phyloP scores from a whole-genome alignment of 1,284 basidiomycete species.

The Sphaerobolus stellatus region DNA sequence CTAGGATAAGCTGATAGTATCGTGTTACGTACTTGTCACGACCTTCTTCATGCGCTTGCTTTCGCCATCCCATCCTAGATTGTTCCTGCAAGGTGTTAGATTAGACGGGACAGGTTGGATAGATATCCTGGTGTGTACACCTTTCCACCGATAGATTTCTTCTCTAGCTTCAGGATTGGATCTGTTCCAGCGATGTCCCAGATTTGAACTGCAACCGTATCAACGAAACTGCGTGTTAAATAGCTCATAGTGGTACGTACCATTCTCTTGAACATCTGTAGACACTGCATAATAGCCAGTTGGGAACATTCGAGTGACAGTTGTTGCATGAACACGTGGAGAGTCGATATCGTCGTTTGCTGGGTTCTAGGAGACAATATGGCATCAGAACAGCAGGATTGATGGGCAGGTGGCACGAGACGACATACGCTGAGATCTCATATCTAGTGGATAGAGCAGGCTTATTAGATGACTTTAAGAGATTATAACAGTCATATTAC shows the following conservation, averaged over 20 bases:
- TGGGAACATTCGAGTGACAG: slow-evolving; percentile 89
- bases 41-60: slow-evolving; percentile 96
- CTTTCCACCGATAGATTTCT: slow-evolving; percentile 77
- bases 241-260: slow-evolving; percentile 41
- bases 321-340: slow-evolving; percentile 83
- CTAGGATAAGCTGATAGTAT: neutral
- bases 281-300: slow-evolving; percentile 96
- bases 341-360: slow-evolving; percentile 60
- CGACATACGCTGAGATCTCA: slow-evolving; percentile 55
- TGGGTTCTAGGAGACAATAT: slow-evolving; percentile 47
- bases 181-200: slow-evolving; percentile 95
- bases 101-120: neutral
- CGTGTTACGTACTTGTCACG: slow-evolving; percentile 69
- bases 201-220: slow-evolving; percentile 60
- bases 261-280: slow-evolving; percentile 76
- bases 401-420: slow-evolving; percentile 3
- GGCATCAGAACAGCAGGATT: slow-evolving; percentile 8
- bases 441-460: slow-evolving; percentile 43
- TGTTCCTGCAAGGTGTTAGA: slow-evolving; percentile 58
- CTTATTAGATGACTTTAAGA: slow-evolving; percentile 2
- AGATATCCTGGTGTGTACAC: slow-evolving; percentile 51
- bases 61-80: slow-evolving; percentile 96
- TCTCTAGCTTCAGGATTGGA: slow-evolving; percentile 81
- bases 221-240: neutral
- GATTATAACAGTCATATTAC: slow-evolving; percentile 31